Conservation (phyloP, 805 yeast species). For the Monosporozyma yasuniensis region DNA sequence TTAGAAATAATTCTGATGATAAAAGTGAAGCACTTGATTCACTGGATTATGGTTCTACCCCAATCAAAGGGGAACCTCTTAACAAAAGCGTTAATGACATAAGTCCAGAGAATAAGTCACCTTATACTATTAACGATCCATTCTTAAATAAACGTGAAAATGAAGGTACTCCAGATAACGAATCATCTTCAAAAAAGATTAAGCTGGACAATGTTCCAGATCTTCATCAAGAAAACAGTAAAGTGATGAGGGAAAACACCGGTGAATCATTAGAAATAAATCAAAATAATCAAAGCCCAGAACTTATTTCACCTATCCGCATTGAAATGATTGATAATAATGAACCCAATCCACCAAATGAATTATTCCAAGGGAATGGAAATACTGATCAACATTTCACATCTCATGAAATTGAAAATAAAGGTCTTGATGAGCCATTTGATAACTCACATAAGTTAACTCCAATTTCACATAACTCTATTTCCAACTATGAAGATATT, state of each 20-base stretch:
- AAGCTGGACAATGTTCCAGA: slow-evolving; percentile 17
- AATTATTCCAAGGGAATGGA: neutral
- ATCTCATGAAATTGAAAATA: neutral
- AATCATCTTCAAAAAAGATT: slow-evolving; percentile 6
- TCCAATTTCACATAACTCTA: slow-evolving; percentile 12
- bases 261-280: neutral
- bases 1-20: neutral
- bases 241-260: neutral
- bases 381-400: neutral
- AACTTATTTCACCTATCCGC: slow-evolving; percentile 16
- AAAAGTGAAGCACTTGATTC: neutral
- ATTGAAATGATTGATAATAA: slow-evolving; percentile 20
- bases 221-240: slow-evolving; percentile 8
- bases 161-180: slow-evolving; percentile 3
- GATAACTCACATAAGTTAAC: slow-evolving; percentile 14
- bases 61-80: too few species aligned
- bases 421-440: neutral
- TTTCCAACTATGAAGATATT: neutral
- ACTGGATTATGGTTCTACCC: too few species aligned
- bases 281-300: neutral
- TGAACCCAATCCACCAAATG: neutral
- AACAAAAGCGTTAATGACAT: too few species aligned
- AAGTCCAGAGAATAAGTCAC: too few species aligned
- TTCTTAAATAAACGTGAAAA: neutral
- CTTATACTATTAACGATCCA: neutral